Evolutionary conservation across 371 early-diverging fungal species (phyloP), one percentile per base, ranked within the genome.

Genomic region (Actinomortierella ambigua): DNA sequence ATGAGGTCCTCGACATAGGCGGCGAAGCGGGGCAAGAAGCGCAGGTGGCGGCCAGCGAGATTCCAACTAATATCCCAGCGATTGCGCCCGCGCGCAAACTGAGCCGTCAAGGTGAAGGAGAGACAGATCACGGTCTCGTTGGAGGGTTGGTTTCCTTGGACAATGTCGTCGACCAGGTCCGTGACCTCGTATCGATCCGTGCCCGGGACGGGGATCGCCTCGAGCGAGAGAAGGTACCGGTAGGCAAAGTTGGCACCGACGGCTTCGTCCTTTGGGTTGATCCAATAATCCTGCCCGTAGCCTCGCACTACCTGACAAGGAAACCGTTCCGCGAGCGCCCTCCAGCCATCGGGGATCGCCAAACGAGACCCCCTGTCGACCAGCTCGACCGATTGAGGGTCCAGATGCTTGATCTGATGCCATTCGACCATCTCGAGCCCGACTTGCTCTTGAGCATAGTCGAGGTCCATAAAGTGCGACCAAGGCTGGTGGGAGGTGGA

Each of bases 161-260:
- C 22, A 40, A 71, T 71, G 23, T 71, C 73, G 27, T 50, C 67
- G 1, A 62, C 59, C 18, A 28, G 62, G 14, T 43, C 1, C 3
- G 50, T 67, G 6, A 20, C 22, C 7, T 66, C 63, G 3, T 53
- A 42, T 7, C 44, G 29, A 0, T 27, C 8, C 29, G 41, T 58
- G 23, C 71, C 71, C 13, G 70, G 65, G 1, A 70, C 62, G 3
- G 70, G 58, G 8, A 66, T 22, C 1, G 67, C 66, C 5, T 59
- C 18, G 9, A 71, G 56, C 22, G 66, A 53, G 23, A 73, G 39
- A 15, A 66, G 46, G 41, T 43, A 54, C n/a, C 66, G 66, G 26
- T 73, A 73, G 3, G 73, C 73, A 56, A 73, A 73, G 29, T 66
- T 67, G 11, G 63, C 67, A 0, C 73, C 67, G 42, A 73, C 59